Evolutionary conservation across 768 basidiomycete genomes (phyloP), one percentile per base, ranked within the genome.

Genomic region (Jaapia argillacea): DNA sequence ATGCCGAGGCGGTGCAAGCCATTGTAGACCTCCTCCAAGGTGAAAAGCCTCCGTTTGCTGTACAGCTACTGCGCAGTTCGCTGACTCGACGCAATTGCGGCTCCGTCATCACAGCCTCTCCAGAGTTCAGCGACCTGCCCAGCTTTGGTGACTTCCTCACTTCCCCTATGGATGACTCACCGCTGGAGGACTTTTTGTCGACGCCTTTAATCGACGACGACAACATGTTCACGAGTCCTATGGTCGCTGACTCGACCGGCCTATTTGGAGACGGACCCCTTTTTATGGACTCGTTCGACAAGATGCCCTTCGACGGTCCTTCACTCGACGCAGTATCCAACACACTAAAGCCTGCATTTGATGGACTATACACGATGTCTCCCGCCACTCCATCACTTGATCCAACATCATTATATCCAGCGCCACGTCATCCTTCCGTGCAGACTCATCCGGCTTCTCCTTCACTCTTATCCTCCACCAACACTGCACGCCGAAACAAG

Each of bases 361-460:
- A 65, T 36, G 56, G 45, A 2, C 50, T 78, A 47, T 72, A 72
- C 51, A 61, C 54, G 4, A 62, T 81, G 51, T 72, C 79, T 5
- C 78, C 79, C 0, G 57, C 54, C 24, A 72, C 75, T 4, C 78
- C 77, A 0, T 48, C 64, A 23, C 57, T 80, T 37, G 67, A 78
- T 46, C 52, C 59, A 2, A 38, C 66, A 21, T 56, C 64, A 25
- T 24, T 67, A 7, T 38, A 13, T 7, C 36, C 58, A 60, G 20
- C 48, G 28, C 28, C 28, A 10, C 10, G 10, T 33, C 10, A 16
- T 10, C n/a, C n/a, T n/a, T n/a, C n/a, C n/a, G n/a, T n/a, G n/a
- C n/a, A n/a, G n/a, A n/a, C n/a, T 45, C 52, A 1, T 36, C 49
- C 22, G 12, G 20, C 39, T 42, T 50, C 40, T 49, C 48, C 26